A percentile compares a stretch with the other conserved stretches of the same genome.
Evolutionary conservation across 495 filamentous ascomycete species (phyloP).

Genomic region (Cryomyces minteri): DNA sequence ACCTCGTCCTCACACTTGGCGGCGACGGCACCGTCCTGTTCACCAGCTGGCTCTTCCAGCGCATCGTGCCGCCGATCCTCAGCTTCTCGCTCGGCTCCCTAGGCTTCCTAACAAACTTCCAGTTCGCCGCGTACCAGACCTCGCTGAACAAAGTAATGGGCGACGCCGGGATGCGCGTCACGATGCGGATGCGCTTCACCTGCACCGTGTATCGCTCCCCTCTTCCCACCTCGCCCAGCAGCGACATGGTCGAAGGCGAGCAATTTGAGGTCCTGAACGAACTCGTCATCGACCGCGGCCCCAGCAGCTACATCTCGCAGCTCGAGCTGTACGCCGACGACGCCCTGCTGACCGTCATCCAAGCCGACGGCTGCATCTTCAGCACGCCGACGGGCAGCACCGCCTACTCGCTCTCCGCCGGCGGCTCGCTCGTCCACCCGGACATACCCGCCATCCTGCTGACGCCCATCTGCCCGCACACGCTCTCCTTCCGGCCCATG

Average conservation of each 20-base stretch:
- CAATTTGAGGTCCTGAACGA: slow-evolving; percentile 95
- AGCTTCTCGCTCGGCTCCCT: slow-evolving; percentile 79
- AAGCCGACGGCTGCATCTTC: slow-evolving; percentile 94
- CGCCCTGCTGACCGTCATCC: slow-evolving; percentile 79
- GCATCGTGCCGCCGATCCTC: slow-evolving; percentile 75
- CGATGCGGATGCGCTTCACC: slow-evolving; percentile 92
- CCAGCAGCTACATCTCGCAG: slow-evolving; percentile 91
- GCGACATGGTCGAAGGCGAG: slow-evolving; percentile 30
- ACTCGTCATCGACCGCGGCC: slow-evolving; percentile 90
- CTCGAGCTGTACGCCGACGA: slow-evolving; percentile 89
- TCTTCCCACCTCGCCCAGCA: slow-evolving; percentile 2
- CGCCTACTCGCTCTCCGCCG: slow-evolving; percentile 88
- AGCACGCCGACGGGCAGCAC: slow-evolving; percentile 84
- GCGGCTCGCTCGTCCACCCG: slow-evolving; percentile 87
- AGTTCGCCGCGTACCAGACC: slow-evolving; percentile 65
- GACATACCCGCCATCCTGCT: slow-evolving; percentile 95
- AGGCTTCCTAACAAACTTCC: slow-evolving; percentile 84
- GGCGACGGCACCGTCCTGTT: slow-evolving; percentile 87
- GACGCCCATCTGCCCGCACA: slow-evolving; percentile 95
- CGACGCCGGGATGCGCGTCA: slow-evolving; percentile 83
- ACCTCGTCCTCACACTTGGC: slow-evolving; percentile 78
- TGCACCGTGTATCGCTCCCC: slow-evolving; percentile 63
- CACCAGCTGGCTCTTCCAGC: slow-evolving; percentile 88
- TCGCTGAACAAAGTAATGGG: slow-evolving; percentile 76
- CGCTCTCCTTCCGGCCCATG: slow-evolving; percentile 91